Conservation (phyloP, 2,329 filamentous ascomycete genomes). For the Pseudogymnoascus sp. region DNA sequence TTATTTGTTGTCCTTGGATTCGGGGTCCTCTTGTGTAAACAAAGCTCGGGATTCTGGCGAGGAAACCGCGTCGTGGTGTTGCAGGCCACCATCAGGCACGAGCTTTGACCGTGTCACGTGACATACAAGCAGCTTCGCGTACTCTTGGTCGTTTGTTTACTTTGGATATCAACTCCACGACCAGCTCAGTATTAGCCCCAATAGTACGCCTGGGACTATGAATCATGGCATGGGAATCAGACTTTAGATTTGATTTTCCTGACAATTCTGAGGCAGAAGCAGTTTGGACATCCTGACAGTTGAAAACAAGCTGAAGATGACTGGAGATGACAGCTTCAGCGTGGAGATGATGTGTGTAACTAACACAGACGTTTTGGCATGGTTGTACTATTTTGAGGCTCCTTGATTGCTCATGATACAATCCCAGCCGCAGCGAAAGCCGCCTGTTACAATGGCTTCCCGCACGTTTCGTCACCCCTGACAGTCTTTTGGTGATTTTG, state of each 20-base stretch:
- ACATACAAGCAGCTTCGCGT: neutral
- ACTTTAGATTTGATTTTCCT: neutral
- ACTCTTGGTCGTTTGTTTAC: neutral
- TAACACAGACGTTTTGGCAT: neutral
- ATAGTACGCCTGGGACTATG: neutral
- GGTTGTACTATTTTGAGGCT: constrained; percentile 8
- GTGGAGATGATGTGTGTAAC: neutral
- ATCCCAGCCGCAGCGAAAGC: neutral
- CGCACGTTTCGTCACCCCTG: neutral
- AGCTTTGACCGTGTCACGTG: neutral
- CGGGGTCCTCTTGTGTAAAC: constrained; percentile 10
- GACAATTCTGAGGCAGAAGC: neutral
- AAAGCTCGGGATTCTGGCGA: constrained; percentile 6
- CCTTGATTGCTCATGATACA: constrained; percentile 4
- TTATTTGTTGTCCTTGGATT: constrained; percentile 1
- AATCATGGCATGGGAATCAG: neutral
- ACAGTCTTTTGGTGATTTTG: neutral
- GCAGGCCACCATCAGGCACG: neutral
- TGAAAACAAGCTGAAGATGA: neutral
- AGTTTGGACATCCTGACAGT: neutral
- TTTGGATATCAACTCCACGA: neutral
- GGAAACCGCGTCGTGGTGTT: constrained; percentile 8
- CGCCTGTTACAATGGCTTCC: constrained; percentile 1
- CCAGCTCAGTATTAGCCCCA: neutral
- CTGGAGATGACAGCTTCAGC: neutral